Base-by-base conservation (phyloP, 805 yeast species). In the Starmera amethionina region DNA sequence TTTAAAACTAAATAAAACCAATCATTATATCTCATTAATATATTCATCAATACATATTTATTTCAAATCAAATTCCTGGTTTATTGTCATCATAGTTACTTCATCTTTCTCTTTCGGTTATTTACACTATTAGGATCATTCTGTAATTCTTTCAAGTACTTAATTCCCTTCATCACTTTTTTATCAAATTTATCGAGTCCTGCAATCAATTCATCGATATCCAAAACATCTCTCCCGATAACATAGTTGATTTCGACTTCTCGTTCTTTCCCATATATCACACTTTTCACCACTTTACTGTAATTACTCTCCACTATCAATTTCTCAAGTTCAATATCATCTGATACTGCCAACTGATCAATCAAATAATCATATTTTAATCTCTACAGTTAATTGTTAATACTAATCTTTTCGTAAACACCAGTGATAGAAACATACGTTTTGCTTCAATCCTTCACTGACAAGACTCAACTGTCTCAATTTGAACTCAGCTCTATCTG, bases 141-240 rank as follows among this genome's bases (percentile, higher is more conserved):
- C 27, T 22, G 27, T 8, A 35, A 16, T 10, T n/a, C 42, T 11
- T 39, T 35, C 8, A 46, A 25, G 16, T 49, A 47, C 1, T 13
- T 34, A 9, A 41, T 28, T 5, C 48, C 52, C 11, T 33, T 29
- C 5, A 42, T 41, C 5, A 55, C 44, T 34, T 47, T 45, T 1
- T 13, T 36, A 3, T 32, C 38, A 33, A 54, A 53, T 3, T 13
- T 32, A 6, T 44, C 33, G 22, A 55, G 33, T 8, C 42, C 48
- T 10, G 32, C 16, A 4, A 51, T 32, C 14, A 55, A 25, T n/a
- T 50, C 58, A 6, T 34, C 36, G 3, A 37, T 34, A 2, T 48
- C 34, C 2, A 51, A 27, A 4, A 55, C 55, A 34, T 54, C 59
- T 19, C 59, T 42, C 1, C 59, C 59, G 25, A 32, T 36, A 11